Evolutionary conservation across 306 rosid species (phyloP).

Genomic region (Biancaea sappan): DNA sequence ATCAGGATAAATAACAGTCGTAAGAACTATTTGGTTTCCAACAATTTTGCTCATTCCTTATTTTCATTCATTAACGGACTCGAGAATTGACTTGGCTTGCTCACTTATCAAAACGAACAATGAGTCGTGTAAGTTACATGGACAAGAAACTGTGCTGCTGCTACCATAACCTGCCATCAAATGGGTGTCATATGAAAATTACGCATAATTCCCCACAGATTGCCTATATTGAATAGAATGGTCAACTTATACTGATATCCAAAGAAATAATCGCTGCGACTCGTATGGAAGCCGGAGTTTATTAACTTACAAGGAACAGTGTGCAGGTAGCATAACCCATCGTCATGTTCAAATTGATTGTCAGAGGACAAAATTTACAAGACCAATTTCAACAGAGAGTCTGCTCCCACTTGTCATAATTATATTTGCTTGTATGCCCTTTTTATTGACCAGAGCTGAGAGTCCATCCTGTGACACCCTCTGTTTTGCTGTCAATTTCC

Average conservation of each 20-base stretch:
- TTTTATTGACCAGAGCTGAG: too few relatives aligned
- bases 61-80: neutral
- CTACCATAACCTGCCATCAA: neutral
- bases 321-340: too few relatives aligned
- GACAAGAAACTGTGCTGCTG: neutral
- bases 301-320: too few relatives aligned
- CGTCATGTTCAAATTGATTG: too few relatives aligned
- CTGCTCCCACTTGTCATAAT: too few relatives aligned
- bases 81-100: neutral
- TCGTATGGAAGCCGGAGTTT: too few relatives aligned
- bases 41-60: neutral
- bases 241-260: too few relatives aligned
- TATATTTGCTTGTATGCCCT: too few relatives aligned
- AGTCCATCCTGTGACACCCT: neutral
- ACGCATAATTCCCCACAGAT: neutral
- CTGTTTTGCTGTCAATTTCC: neutral
- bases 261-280: too few relatives aligned
- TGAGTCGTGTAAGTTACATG: neutral
- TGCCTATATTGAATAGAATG: too few relatives aligned
- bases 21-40: neutral
- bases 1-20: neutral
- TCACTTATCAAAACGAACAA: neutral
- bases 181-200: slow-evolving; percentile 16
- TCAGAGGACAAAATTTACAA: too few relatives aligned
- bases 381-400: too few relatives aligned